Conservation (phyloP, 208 protist genomes). For the Crithidia thermophila region DNA sequence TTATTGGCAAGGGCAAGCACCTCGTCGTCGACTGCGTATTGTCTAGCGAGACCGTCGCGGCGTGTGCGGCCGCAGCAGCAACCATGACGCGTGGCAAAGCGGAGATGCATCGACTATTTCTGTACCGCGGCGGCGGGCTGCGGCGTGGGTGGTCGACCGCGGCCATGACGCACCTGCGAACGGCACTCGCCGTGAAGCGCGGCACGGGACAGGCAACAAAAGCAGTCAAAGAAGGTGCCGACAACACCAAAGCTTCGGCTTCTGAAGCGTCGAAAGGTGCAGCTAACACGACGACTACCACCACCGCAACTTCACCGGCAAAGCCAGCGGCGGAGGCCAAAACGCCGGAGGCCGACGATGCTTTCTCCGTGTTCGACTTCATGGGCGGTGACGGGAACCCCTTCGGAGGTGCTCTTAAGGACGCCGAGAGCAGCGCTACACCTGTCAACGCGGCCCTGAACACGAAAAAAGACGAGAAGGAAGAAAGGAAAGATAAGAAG, state of each 20-base stretch:
- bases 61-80: constrained; percentile 23
- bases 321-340: not conserved
- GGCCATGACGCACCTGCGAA: constrained; percentile 29
- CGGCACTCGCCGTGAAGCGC: constrained; percentile 15
- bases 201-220: constrained; percentile 4
- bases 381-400: not conserved
- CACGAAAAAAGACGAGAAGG: not conserved
- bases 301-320: not conserved
- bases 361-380: constrained; percentile 32
- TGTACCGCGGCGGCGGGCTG: constrained; percentile 29
- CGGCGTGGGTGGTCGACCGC: constrained; percentile 24
- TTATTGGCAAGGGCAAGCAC: constrained; percentile 30
- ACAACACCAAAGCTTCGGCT: no score
- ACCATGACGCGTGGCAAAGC: constrained; percentile 10
- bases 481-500: not conserved
- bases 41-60: constrained; percentile 17
- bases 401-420: constrained; percentile 6
- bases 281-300: not conserved
- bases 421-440: constrained; percentile 2
- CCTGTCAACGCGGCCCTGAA: no score
- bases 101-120: constrained; percentile 24
- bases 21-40: constrained; percentile 28
- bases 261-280: no score
- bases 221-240: not conserved
- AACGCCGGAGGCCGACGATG: not conserved